A percentile compares a stretch with the other conserved stretches of the same genome.
Conservation (phyloP, 768 basidiomycete genomes). For the Collybia sordida region DNA sequence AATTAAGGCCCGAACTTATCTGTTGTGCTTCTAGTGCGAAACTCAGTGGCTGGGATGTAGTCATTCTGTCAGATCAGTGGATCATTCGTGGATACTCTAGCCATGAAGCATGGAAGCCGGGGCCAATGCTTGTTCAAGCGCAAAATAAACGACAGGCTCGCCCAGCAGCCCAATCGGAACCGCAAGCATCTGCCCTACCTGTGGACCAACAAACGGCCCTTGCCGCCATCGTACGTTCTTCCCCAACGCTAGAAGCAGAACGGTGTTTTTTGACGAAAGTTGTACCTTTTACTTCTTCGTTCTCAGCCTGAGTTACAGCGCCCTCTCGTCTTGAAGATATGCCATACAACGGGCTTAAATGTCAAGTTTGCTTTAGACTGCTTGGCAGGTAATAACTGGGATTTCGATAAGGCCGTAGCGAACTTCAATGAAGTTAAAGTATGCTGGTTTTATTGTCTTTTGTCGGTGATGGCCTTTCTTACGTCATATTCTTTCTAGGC, state of each 20-base stretch:
- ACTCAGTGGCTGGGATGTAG: constrained; percentile 83
- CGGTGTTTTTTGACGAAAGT: not conserved
- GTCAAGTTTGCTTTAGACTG: constrained; percentile 82
- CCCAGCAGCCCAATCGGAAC: constrained; percentile 24
- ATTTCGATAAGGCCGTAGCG: constrained; percentile 70
- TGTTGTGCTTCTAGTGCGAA: constrained; percentile 54
- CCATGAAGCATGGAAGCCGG: constrained; percentile 75
- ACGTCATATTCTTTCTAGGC: constrained; percentile 33
- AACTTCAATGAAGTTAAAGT: constrained; percentile 93
- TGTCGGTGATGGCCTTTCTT: constrained; percentile 14
- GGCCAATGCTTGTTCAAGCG: constrained; percentile 73
- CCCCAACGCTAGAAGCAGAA: constrained; percentile 5
- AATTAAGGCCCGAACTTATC: constrained; percentile 7
- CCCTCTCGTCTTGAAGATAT: constrained; percentile 66
- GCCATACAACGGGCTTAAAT: constrained; percentile 76
- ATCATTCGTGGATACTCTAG: constrained; percentile 83
- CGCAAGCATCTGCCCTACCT: constrained; percentile 29
- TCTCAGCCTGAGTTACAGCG: constrained; percentile 70
- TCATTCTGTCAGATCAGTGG: constrained; percentile 87
- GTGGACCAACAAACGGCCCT: constrained; percentile 52
- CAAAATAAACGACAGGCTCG: constrained; percentile 24
- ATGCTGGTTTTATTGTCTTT: constrained; percentile 23
- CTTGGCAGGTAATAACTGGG: constrained; percentile 82
- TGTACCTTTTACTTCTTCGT: constrained; percentile 5
- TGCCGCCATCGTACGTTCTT: constrained; percentile 52